Evolutionary conservation across 2,329 filamentous ascomycete genomes (phyloP).

Genomic region (Orbilia brochopaga): DNA sequence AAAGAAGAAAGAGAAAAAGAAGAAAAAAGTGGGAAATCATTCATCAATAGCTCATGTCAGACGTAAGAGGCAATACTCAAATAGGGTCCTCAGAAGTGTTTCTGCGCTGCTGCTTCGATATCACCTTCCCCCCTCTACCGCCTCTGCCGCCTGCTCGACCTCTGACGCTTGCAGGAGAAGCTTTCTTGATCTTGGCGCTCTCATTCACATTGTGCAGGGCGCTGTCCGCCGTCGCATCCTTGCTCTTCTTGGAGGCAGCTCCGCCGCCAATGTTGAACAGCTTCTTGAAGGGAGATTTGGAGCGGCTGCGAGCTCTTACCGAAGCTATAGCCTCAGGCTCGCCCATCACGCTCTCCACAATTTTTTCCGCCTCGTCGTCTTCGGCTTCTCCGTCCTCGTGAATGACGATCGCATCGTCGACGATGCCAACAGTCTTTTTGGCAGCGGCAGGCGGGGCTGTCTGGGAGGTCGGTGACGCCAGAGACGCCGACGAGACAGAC

Average conservation of each 20-base stretch:
- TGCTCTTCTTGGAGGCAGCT: conserved; percentile 29
- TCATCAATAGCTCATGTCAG: background rate
- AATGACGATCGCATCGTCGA: conserved; percentile 35
- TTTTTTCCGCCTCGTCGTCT: conserved; percentile 36
- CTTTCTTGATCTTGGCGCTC: conserved; percentile 46
- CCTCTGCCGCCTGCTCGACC: conserved; percentile 29
- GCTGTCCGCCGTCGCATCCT: conserved; percentile 16
- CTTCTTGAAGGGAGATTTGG: conserved; percentile 46
- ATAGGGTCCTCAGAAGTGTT: conserved; percentile 22
- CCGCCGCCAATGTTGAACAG: conserved; percentile 26
- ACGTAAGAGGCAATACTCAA: background rate
- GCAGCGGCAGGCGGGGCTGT: background rate
- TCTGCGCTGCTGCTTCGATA: conserved; percentile 19
- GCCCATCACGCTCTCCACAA: conserved; percentile 44
- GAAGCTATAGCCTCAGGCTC: conserved; percentile 32
- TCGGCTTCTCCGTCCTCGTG: conserved; percentile 28
- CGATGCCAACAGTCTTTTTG: conserved; percentile 12
- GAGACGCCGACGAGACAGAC: conserved; percentile 16
- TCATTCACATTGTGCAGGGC: conserved; percentile 40
- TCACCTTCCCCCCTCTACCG: conserved; percentile 27
- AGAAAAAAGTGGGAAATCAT: conserved; percentile 6
- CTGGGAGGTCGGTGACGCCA: background rate
- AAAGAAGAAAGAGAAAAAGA: too few relatives aligned
- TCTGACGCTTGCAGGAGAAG: conserved; percentile 26
- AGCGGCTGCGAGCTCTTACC: conserved; percentile 23